These are phyloP conservation scores for Sporothrix dimorphospora DNA, from an alignment of 2,329 filamentous ascomycete species.

Conservation along the genomic window DNA sequence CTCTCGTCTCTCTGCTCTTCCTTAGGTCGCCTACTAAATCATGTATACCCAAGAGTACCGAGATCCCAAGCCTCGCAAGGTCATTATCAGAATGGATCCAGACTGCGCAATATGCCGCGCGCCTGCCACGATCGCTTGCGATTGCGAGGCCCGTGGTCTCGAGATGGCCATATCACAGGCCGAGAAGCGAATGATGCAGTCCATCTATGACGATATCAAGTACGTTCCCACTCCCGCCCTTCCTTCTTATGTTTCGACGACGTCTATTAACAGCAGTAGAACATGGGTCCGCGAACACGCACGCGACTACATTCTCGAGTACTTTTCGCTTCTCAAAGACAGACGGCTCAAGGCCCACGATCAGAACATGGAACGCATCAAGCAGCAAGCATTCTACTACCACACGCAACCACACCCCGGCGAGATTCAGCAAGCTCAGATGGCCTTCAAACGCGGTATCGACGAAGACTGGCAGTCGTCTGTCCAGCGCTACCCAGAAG, in stretches of 20 bases:
- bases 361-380: slow-evolving; percentile 59
- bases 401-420: slow-evolving; percentile 60
- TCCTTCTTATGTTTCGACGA: neutral
- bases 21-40: slow-evolving; percentile 35
- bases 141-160: slow-evolving; percentile 68
- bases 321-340: slow-evolving; percentile 64
- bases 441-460: slow-evolving; percentile 70
- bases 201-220: slow-evolving; percentile 66
- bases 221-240: slow-evolving; percentile 42
- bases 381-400: slow-evolving; percentile 61
- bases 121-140: slow-evolving; percentile 61
- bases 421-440: slow-evolving; percentile 67
- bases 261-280: slow-evolving; percentile 43
- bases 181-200: slow-evolving; percentile 65
- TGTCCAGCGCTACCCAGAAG: slow-evolving; percentile 76
- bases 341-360: slow-evolving; percentile 62
- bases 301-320: slow-evolving; percentile 69
- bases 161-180: slow-evolving; percentile 66
- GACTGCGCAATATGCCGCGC: slow-evolving; percentile 69
- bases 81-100: slow-evolving; percentile 66
- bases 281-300: slow-evolving; percentile 67
- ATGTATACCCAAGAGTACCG: slow-evolving; percentile 55
- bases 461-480: slow-evolving; percentile 78
- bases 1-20: slow-evolving; percentile 20
- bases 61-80: slow-evolving; percentile 50